A percentile compares a stretch with the other conserved stretches of the same genome.
These are phyloP conservation scores for Fusarium avenaceum DNA, from an alignment of 2,329 filamentous ascomycete genomes.

Conservation along the genomic window DNA sequence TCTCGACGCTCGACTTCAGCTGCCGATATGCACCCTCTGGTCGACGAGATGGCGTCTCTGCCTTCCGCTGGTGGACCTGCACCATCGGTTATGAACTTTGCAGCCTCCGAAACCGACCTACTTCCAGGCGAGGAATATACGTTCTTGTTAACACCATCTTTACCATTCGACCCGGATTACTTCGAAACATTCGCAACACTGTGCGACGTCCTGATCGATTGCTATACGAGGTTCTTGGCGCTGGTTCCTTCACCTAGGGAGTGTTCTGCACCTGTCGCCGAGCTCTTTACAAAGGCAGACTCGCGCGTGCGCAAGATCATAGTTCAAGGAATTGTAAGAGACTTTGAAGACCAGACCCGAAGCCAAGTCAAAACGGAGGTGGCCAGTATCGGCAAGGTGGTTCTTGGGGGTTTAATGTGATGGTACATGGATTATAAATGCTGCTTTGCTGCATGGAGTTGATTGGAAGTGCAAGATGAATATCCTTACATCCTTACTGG, in stretches of 20 bases:
- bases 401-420: slow-evolving; percentile 86
- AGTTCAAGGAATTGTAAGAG: slow-evolving; percentile 85
- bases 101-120: slow-evolving; percentile 73
- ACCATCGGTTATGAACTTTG: slow-evolving; percentile 68
- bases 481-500: slow-evolving; percentile 42
- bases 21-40: slow-evolving; percentile 56
- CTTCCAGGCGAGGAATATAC: slow-evolving; percentile 88
- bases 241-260: slow-evolving; percentile 82
- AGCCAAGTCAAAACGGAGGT: slow-evolving; percentile 83
- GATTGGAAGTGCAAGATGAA: slow-evolving; percentile 34
- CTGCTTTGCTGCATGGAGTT: slow-evolving; percentile 38
- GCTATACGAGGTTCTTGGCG: slow-evolving; percentile 82
- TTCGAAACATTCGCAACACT: slow-evolving; percentile 96
- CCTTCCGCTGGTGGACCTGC: slow-evolving; percentile 50
- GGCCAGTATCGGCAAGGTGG: slow-evolving; percentile 86
- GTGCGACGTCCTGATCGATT: slow-evolving; percentile 95
- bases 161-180: slow-evolving; percentile 97
- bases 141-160: slow-evolving; percentile 87
- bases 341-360: slow-evolving; percentile 91
- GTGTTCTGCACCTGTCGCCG: slow-evolving; percentile 78
- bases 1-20: slow-evolving; percentile 67
- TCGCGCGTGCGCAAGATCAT: slow-evolving; percentile 88
- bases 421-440: not conserved
- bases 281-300: slow-evolving; percentile 92
- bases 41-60: slow-evolving; percentile 50